These are phyloP conservation scores for Maudiozyma serrabonitensis DNA, from an alignment of 805 yeast species.

Conservation along the genomic window DNA sequence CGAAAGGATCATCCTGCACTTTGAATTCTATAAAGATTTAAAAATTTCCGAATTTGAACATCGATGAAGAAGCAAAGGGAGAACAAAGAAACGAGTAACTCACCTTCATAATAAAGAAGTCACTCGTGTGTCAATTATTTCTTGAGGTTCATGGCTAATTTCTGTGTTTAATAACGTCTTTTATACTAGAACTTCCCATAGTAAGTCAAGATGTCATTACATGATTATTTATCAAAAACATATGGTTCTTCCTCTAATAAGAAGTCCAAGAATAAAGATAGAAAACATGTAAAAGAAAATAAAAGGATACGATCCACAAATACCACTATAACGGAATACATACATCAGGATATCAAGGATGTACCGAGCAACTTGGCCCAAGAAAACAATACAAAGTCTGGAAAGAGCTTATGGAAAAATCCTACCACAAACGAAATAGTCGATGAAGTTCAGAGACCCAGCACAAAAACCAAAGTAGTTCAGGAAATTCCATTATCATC, in stretches of 20 bases:
- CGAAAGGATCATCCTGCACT: too few relatives aligned
- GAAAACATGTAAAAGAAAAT: slow-evolving; percentile 12
- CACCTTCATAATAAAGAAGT: too few relatives aligned
- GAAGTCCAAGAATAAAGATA: slow-evolving; percentile 22
- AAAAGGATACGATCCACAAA: slow-evolving; percentile 7
- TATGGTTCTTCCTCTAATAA: slow-evolving; percentile 30
- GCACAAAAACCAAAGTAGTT: not conserved
- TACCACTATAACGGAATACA: slow-evolving; percentile 1
- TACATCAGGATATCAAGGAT: not conserved
- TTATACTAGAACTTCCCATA: not conserved
- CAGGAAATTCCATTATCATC: not conserved
- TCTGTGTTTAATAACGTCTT: too few relatives aligned
- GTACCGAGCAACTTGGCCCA: slow-evolving; percentile 1
- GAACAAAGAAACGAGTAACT: too few relatives aligned
- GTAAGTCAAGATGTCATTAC: slow-evolving; percentile 32
- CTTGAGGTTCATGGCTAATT: too few relatives aligned
- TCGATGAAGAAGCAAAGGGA: too few relatives aligned
- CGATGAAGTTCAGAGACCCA: not conserved
- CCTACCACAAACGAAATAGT: slow-evolving; percentile 19
- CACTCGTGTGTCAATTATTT: too few relatives aligned
- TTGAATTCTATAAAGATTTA: too few relatives aligned
- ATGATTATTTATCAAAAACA: slow-evolving; percentile 38
- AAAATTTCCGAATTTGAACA: too few relatives aligned
- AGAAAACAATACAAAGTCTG: not conserved
- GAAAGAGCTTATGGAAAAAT: slow-evolving; percentile 20